A percentile compares a stretch with the other conserved stretches of the same genome.
Evolutionary conservation across 2,329 filamentous ascomycete species (phyloP).

Genomic region (Colletotrichum lentis): DNA sequence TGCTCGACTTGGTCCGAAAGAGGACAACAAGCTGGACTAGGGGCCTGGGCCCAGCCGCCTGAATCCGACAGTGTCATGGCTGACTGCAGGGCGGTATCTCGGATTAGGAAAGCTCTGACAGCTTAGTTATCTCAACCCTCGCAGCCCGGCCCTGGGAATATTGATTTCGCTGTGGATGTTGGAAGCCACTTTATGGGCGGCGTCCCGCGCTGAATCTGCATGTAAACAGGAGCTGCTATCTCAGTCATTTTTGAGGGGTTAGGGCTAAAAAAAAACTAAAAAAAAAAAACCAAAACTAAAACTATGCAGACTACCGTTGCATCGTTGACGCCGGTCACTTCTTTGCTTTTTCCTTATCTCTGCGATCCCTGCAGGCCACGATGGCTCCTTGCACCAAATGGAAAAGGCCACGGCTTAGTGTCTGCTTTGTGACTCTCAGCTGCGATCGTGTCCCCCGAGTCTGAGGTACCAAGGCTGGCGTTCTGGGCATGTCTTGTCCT

Average conservation of each 20-base stretch:
- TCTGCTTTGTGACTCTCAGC: background rate
- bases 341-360: constrained; percentile 29
- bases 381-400: background rate
- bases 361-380: background rate
- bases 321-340: constrained; percentile 15
- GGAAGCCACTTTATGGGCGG: background rate
- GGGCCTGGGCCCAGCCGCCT: constrained; percentile 15
- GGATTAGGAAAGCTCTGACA: constrained; percentile 1
- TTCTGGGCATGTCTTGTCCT: background rate
- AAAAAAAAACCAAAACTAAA: no score
- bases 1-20: constrained; percentile 19
- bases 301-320: constrained; percentile 22
- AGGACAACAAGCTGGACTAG: constrained; percentile 10
- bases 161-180: background rate
- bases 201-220: constrained; percentile 4
- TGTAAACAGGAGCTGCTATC: constrained; percentile 8
- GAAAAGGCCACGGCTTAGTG: background rate
- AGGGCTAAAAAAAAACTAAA: background rate
- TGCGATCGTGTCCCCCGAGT: background rate
- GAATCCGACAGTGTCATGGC: constrained; percentile 10
- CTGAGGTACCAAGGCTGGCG: background rate
- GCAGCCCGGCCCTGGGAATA: constrained; percentile 17
- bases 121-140: constrained; percentile 23
- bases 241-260: background rate
- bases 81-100: background rate